Percentiles rank a stretch among this genome's conserved stretches.
Evolutionary conservation across 805 yeast species (phyloP).

Genomic region (Zygosaccharomyces bisporus): DNA sequence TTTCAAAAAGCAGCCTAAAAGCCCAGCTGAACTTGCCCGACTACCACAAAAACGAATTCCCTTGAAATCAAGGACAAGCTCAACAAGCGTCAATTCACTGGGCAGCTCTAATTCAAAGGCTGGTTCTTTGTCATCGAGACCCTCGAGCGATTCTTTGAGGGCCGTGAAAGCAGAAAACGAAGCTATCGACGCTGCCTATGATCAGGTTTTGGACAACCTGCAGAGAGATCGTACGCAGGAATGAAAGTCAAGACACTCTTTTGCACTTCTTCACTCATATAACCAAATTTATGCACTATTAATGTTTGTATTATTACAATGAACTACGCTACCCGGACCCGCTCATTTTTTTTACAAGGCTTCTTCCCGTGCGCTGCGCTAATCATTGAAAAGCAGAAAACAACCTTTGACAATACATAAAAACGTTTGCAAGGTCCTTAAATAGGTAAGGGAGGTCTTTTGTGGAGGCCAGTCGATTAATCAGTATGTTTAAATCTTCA

Average conservation of each 20-base stretch:
- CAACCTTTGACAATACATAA: conserved; percentile 2
- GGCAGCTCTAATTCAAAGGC: not conserved
- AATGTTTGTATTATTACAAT: not conserved
- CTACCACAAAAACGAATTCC: conserved; percentile 10
- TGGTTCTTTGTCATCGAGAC: not conserved
- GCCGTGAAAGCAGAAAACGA: conserved; percentile 25
- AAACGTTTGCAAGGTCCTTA: not conserved
- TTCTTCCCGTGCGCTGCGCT: conserved; percentile 6
- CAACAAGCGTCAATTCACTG: not conserved
- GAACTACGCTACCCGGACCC: not conserved
- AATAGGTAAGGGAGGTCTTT: not conserved
- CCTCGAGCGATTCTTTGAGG: conserved; percentile 5
- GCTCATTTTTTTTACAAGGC: conserved; percentile 3
- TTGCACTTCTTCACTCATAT: not conserved
- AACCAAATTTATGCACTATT: not conserved
- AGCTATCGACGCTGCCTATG: conserved; percentile 39
- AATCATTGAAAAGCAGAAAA: not conserved
- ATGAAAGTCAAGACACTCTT: not conserved
- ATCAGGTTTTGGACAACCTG: conserved; percentile 40
- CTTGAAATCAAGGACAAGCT: not conserved
- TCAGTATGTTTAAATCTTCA: conserved; percentile 1
- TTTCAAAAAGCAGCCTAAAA: conserved; percentile 29
- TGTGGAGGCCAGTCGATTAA: not conserved
- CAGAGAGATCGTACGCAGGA: conserved; percentile 26
- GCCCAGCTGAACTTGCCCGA: conserved; percentile 9